These are phyloP conservation scores for Sabuloglossum arenarium DNA, from an alignment of 495 filamentous ascomycete species.

Conservation along the genomic window DNA sequence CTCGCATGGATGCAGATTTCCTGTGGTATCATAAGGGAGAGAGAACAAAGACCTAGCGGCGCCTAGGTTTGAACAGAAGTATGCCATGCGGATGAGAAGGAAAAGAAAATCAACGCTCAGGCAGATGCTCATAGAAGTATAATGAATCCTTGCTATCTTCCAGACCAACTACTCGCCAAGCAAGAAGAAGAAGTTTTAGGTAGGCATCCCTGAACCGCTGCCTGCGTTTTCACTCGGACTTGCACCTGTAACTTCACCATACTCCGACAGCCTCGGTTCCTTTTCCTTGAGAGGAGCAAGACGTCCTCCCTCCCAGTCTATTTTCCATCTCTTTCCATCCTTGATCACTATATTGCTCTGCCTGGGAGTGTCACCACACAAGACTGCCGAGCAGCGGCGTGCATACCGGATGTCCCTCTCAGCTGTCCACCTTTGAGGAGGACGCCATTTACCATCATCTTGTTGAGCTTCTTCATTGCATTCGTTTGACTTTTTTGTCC, in stretches of 20 bases:
- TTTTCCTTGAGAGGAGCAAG: neutral
- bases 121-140: neutral
- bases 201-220: neutral
- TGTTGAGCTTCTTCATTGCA: neutral
- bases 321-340: constrained; percentile 24
- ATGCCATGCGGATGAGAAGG: neutral
- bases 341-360: constrained; percentile 25
- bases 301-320: constrained; percentile 19
- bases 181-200: neutral
- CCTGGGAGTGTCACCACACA: constrained; percentile 23
- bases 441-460: constrained; percentile 26
- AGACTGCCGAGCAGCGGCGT: constrained; percentile 28
- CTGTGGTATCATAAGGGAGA: neutral
- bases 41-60: neutral
- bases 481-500: neutral
- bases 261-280: neutral
- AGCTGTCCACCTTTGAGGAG: constrained; percentile 22
- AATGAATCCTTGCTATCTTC: neutral
- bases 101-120: neutral
- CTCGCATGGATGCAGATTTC: neutral
- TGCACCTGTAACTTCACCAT: neutral
- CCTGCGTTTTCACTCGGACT: neutral
- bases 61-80: neutral
- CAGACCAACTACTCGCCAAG: neutral
- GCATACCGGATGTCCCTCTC: constrained; percentile 32